Evolutionary conservation across 257 asterid genomes (phyloP).

Genomic region (Linderniella brevidens): DNA sequence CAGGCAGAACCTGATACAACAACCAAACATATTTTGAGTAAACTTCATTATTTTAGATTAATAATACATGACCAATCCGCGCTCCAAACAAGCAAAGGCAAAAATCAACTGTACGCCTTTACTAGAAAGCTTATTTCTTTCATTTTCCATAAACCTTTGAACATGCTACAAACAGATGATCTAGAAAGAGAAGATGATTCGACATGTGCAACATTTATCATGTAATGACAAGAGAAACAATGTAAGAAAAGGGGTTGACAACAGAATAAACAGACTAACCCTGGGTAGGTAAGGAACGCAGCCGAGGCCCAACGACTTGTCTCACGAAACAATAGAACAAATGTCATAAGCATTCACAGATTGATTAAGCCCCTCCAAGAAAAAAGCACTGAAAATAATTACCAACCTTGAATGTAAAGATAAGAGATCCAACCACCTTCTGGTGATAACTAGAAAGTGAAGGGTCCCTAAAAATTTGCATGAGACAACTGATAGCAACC

Average conservation of each 20-base stretch:
- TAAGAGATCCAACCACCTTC: conserved; percentile 96
- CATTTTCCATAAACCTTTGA: no score
- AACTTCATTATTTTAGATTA: no score
- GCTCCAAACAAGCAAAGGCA: no score
- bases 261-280: conserved; percentile 40
- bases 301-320: conserved; percentile 92
- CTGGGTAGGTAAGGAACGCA: conserved; percentile 96
- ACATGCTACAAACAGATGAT: no score
- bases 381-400: conserved; percentile 7
- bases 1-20: conserved; percentile 76
- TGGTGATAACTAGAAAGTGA: conserved; percentile 91
- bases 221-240: not conserved
- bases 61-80: no score
- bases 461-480: conserved; percentile 95
- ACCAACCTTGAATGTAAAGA: conserved; percentile 94
- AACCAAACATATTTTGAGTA: not conserved
- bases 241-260: conserved; percentile 2
- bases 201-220: conserved; percentile 1
- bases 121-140: no score
- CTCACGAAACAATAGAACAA: conserved; percentile 21
- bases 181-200: not conserved
- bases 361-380: conserved; percentile 5
- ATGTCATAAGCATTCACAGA: conserved; percentile 10
- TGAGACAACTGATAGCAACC: conserved; percentile 95
- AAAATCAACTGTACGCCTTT: no score